These are phyloP conservation scores for Xylaria castorea DNA, from an alignment of 495 filamentous ascomycete genomes.

Conservation along the genomic window DNA sequence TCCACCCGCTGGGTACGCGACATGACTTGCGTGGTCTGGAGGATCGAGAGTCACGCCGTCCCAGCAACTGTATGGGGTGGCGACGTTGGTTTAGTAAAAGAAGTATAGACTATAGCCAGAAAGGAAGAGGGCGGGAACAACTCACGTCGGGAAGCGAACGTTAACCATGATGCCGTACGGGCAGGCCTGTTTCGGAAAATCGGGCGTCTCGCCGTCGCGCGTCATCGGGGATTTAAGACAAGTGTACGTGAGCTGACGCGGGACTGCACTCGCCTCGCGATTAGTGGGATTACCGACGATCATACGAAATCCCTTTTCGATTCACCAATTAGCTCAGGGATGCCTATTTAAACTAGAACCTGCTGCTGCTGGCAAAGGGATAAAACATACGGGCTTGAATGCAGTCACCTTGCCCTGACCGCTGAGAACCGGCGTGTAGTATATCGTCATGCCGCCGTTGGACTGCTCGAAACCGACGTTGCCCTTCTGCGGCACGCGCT, in stretches of 20 bases:
- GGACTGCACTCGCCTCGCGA: constrained; percentile 35
- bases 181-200: constrained; percentile 46
- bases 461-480: constrained; percentile 39
- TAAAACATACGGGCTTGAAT: constrained; percentile 41
- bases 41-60: constrained; percentile 45
- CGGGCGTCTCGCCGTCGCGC: constrained; percentile 38
- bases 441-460: constrained; percentile 43
- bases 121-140: constrained; percentile 22
- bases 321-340: not conserved
- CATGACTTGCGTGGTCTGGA: constrained; percentile 47
- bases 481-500: constrained; percentile 40
- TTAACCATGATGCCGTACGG: constrained; percentile 49
- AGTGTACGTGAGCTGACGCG: constrained; percentile 43
- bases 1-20: constrained; percentile 45
- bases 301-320: constrained; percentile 50
- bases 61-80: constrained; percentile 34
- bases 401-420: constrained; percentile 41
- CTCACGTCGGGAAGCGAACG: constrained; percentile 43
- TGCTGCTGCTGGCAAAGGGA: not conserved
- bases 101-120: not conserved
- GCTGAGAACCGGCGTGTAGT: constrained; percentile 39
- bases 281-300: constrained; percentile 46
- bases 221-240: constrained; percentile 40
- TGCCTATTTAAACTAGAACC: not conserved
- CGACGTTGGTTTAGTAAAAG: not conserved